Evolutionary conservation across 805 yeast species (phyloP), one percentile per base, ranked within the genome.

Genomic region (Hanseniaspora lachancei): DNA sequence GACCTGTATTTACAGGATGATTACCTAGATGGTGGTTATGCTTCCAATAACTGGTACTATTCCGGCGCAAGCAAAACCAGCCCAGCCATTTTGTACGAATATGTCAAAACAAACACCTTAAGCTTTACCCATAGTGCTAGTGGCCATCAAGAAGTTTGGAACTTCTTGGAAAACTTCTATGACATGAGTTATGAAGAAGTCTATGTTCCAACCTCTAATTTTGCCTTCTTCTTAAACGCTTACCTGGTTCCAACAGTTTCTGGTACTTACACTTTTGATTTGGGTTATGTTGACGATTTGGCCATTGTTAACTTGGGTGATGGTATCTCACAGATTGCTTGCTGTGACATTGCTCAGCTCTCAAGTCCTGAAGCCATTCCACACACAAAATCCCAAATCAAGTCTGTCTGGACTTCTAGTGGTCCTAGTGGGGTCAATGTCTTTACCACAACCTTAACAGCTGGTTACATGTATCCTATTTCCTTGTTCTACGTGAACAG

Each of bases 401-500:
- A 39, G 12, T 49, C 55, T 20, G n/a, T 39, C 3, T 55, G 58
- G 58, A 49, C 58, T 23, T 8, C 47, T 1, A n/a, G 16, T 8
- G 58, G 58, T 5, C 51, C 54, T 24, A 38, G 49, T 42, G 55
- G 57, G 40, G 47, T 40, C 12, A 47, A 40, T 27, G 13, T 42
- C 1, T 43, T 59, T 27, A 47, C 63, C 6, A 55, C 60, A 20
- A 61, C 62, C 36, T 59, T 66, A 43, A 36, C 55, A 2, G 62
- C 58, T 3, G 70, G 70, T 15, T 50, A 54, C 35, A 64, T 61
- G 54, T 68, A 68, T 56, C 72, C 72, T 13, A 49, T 66, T 2
- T 62, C 66, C 55, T 55, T 66, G 20, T 61, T 63, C 15, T 63
- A 54, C 36, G 57, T 60, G 18, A 67, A 68, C 49, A 57, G 58